Percentiles rank a stretch among this genome's conserved stretches.
These are phyloP conservation scores for Nepenthes gracilis DNA, from an alignment of 148 eudicot genomes.

Conservation along the genomic window DNA sequence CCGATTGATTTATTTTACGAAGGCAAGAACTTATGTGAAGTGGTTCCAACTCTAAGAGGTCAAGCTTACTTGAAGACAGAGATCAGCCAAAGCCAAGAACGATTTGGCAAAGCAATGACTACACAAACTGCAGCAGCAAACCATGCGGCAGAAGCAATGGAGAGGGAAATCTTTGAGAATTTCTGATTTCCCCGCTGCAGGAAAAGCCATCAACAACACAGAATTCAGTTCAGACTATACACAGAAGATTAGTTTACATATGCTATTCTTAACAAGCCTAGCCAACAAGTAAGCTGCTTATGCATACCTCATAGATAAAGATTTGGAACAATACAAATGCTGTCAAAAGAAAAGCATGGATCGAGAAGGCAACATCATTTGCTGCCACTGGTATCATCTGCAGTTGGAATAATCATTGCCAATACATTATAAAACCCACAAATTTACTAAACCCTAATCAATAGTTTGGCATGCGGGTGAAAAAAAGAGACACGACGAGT, in stretches of 20 bases:
- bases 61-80: conserved; percentile 52
- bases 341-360: conserved; percentile 64
- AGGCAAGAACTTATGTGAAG: not conserved
- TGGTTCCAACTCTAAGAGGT: too few relatives aligned
- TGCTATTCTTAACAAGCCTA: too few relatives aligned
- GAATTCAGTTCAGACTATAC: too few relatives aligned
- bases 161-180: conserved; percentile 39
- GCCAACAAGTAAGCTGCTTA: not conserved
- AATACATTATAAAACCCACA: not conserved
- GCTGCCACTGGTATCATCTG: conserved; percentile 95
- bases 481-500: too few relatives aligned
- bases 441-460: too few relatives aligned
- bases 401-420: not conserved
- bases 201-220: not conserved
- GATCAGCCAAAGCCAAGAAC: conserved; percentile 66
- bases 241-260: too few relatives aligned
- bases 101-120: conserved; percentile 39
- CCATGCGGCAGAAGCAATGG: conserved; percentile 48
- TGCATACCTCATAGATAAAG: conserved; percentile 52
- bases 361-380: conserved; percentile 92
- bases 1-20: too few relatives aligned
- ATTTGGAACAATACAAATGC: conserved; percentile 58
- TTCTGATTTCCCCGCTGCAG: conserved; percentile 59
- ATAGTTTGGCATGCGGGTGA: too few relatives aligned
- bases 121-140: conserved; percentile 46